phyloP scores from a whole-genome alignment of 768 basidiomycete species.

The Brasilioporus rufonigricans region DNA sequence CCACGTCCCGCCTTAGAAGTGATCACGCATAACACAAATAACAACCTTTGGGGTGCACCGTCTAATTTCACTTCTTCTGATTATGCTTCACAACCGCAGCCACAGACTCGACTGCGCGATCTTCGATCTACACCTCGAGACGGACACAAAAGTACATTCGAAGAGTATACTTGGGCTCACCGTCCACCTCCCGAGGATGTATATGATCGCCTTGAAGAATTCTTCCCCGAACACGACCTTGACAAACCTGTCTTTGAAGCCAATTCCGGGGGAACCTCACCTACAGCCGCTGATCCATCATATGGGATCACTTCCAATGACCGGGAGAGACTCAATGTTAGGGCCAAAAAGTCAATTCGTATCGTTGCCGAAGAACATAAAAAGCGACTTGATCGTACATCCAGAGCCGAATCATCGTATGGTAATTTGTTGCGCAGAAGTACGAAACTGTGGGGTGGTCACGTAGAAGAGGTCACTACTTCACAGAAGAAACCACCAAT shows the following conservation, averaged over 20 bases:
- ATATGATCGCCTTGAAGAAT: slow-evolving; percentile 88
- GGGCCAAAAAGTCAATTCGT: slow-evolving; percentile 88
- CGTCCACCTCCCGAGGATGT: slow-evolving; percentile 92
- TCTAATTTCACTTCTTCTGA: slow-evolving; percentile 22
- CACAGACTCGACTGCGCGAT: slow-evolving; percentile 16
- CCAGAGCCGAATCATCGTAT: slow-evolving; percentile 53
- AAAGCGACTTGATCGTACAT: slow-evolving; percentile 67
- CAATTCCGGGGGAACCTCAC: slow-evolving; percentile 74
- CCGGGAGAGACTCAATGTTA: slow-evolving; percentile 41
- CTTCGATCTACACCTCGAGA: slow-evolving; percentile 25
- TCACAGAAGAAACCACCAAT: slow-evolving; percentile 53
- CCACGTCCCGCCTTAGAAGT: slow-evolving; percentile 33
- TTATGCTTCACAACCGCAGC: slow-evolving; percentile 13
- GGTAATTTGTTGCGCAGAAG: slow-evolving; percentile 67
- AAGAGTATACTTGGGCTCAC: slow-evolving; percentile 79
- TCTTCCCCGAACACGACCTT: slow-evolving; percentile 94
- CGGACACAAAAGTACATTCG: slow-evolving; percentile 49
- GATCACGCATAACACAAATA: slow-evolving; percentile 21
- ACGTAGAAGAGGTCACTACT: slow-evolving; percentile 89
- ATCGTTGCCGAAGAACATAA: slow-evolving; percentile 89
- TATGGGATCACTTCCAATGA: slow-evolving; percentile 37
- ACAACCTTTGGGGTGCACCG: slow-evolving; percentile 12
- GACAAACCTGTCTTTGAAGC: slow-evolving; percentile 95
- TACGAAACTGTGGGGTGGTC: slow-evolving; percentile 95
- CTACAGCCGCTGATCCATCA: slow-evolving; percentile 57